A percentile compares a stretch with the other conserved stretches of the same genome.
Evolutionary conservation across 1,139 yeast genomes (phyloP).

Genomic region (Protomyces pachydermus): DNA sequence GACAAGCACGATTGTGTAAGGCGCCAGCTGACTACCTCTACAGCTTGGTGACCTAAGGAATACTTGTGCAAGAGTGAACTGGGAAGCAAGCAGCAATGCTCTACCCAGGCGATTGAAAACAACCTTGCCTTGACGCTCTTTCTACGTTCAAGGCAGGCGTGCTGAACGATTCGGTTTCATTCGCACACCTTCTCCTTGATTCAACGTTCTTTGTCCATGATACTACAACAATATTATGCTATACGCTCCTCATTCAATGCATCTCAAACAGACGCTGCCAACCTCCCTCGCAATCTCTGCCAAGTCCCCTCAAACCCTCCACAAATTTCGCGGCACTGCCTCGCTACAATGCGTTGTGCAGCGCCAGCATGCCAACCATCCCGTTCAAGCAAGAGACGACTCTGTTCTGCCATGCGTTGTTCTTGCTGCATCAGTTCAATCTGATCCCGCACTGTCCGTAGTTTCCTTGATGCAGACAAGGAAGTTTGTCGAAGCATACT

Average conservation of each 20-base stretch:
- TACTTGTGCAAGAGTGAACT: neutral
- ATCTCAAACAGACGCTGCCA: neutral
- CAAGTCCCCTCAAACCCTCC: neutral
- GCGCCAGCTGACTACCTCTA: neutral
- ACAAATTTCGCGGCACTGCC: neutral
- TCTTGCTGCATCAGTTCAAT: neutral
- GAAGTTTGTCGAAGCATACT: neutral
- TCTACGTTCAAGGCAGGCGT: neutral
- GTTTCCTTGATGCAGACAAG: neutral
- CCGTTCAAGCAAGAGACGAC: neutral
- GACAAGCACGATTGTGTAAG: slow-evolving; percentile 1
- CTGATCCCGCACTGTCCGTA: neutral
- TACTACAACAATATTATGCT: neutral
- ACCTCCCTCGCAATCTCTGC: neutral
- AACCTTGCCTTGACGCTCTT: neutral
- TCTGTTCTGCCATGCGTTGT: neutral
- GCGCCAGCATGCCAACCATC: neutral
- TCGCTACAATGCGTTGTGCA: neutral
- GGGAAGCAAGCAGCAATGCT: neutral
- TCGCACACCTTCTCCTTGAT: neutral
- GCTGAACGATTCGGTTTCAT: neutral
- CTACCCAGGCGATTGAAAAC: neutral
- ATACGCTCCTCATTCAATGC: neutral
- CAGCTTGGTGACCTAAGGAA: neutral
- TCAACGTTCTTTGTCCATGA: neutral